Evolutionary conservation across 306 rosid genomes (phyloP), one percentile per base, ranked within the genome.

Genomic region (Abrus pulchellus): DNA sequence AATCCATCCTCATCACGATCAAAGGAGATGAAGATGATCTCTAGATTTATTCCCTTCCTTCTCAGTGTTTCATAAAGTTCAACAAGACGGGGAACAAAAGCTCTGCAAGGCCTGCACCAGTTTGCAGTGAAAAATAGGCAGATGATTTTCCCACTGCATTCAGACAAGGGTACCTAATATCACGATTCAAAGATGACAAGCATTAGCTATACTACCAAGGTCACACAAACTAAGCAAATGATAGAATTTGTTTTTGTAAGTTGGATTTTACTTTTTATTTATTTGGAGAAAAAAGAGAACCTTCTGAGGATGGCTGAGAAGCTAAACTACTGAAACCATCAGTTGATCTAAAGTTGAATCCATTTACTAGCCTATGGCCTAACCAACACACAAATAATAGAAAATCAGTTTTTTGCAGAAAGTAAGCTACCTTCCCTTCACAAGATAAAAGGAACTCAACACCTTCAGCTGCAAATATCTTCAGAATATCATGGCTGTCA

Each of bases 101-200:
- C 86, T 83, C 84, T 90, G 88, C 99, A 91, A 77, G 98, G 93
- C 81, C 94, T 92, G 79, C 98, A 92, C 99, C 99, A 95, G 87
- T 88, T 88, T 81, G 99, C 99, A 14, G 94, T 83, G 93, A 91
- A 93, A 75, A 76, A 86, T 29, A 95, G 89, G 87, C 92, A 93
- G 80, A 87, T 84, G 47, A 78, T 88, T 88, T 93, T 90, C 82
- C 94, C 98, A 76, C 79, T 36, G 80, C 93, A 93, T 59, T 89
- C 82, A 27, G 87, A 89, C 66, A 90, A 77, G 13, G 97, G 92
- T 48, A 93, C 94, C 97, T 93, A 84, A 63, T 69, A n/a, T 69
- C 83, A 76, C 59, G 61, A 74, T 61, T 63, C 79, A 73, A 79
- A 76, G 12, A 81, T 59, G 14, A 61, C 40, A 60, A 78, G 34